Base-by-base conservation (phyloP, 768 basidiomycete genomes). In the Nidularia sp. region DNA sequence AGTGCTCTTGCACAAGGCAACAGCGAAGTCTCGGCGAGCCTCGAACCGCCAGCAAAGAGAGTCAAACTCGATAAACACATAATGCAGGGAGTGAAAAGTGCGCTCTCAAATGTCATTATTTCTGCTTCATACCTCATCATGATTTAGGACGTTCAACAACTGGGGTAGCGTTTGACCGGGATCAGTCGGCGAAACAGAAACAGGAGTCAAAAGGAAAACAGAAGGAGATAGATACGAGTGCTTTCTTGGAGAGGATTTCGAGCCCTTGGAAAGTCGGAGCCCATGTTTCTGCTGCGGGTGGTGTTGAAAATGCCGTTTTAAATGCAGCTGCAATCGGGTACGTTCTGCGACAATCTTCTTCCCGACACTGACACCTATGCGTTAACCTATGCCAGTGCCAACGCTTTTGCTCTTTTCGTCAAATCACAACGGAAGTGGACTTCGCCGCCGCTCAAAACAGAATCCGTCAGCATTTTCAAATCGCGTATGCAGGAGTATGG, bases 341-440 rank as follows among this genome's bases (percentile, higher is more conserved):
- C 46, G 70, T 61, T 49, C 31, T 9, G n/a, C n/a, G 31, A 52
- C 50, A 3, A 12, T 42, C 35, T n/a, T 35, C 13, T 49, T 3
- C 45, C 4, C 39, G 6, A 8, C 44, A 46, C 7, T 50, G 22
- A 5, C 52, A 18, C 34, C 25, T 12, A 13, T 50, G n/a, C 10
- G 10, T 39, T n/a, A 10, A 29, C 15, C 15, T 15, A 12, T 9
- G 8, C 7, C 52, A 89, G 88, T 0, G 91, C 89, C n/a, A 88
- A 85, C 49, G 81, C 90, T 4, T 88, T 94, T 57, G 90, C 88
- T 0, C 72, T 93, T 6, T 94, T 94, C 60, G 66, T 93, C 39
- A 95, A 93, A 66, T 88, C 85, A 0, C 92, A 93, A 58, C 74
- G 88, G 18, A 87, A 86, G 66, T 95, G 93, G 93, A 72, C 67